Conservation (phyloP, 257 asterid genomes). For the Coffea eugenioides region DNA sequence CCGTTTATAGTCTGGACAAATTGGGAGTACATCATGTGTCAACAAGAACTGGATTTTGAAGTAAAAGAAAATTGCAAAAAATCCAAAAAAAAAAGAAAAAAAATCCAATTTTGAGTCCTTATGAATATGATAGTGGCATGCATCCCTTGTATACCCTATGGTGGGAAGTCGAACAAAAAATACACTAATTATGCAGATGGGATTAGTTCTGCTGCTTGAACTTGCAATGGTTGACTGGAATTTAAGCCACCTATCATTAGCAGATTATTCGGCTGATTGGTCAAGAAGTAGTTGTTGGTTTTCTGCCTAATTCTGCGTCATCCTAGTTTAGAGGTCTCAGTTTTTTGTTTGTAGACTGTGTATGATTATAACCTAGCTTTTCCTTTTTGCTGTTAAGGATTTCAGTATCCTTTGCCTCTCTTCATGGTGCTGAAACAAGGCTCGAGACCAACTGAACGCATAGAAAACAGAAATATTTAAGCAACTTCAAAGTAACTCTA, state of each 20-base stretch:
- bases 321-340: not conserved
- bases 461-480: not conserved
- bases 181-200: too few species aligned
- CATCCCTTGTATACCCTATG: too few species aligned
- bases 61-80: not conserved
- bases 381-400: not conserved
- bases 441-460: not conserved
- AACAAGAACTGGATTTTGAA: not conserved
- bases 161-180: too few species aligned
- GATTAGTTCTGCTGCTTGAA: too few species aligned
- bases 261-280: not conserved
- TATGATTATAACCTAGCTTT: not conserved
- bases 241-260: too few species aligned
- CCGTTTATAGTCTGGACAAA: not conserved
- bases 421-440: not conserved
- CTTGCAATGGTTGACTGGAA: not conserved
- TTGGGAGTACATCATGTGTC: not conserved
- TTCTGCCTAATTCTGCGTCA: not conserved
- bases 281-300: not conserved
- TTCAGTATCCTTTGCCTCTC: not conserved
- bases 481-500: not conserved
- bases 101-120: not conserved
- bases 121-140: not conserved
- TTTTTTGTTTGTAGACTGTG: not conserved
- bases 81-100: too few species aligned